Evolutionary conservation across 2,329 filamentous ascomycete genomes (phyloP), one percentile per base, ranked within the genome.

Genomic region (Karstenula rhodostoma): DNA sequence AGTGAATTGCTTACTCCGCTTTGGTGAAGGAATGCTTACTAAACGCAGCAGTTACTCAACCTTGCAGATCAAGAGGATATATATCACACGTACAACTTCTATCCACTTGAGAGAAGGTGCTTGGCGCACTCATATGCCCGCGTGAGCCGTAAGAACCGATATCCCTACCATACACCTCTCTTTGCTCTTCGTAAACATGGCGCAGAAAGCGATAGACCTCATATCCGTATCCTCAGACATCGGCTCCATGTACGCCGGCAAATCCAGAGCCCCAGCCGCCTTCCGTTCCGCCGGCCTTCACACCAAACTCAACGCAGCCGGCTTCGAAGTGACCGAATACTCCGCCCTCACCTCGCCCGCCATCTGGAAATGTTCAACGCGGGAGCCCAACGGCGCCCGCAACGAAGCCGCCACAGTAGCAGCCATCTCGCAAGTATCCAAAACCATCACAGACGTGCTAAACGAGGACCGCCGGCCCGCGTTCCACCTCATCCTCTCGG

Each of bases 191-290:
- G 29, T 6, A 6, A 48, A 10, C 7, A 58, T 52, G 56, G 23
- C 49, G 3, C 12, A 23, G 23, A 44, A 44, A 29, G 12, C 23
- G 32, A 56, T 64, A 42, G 53, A 59, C 23, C 42, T 66, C 13
- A 60, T 61, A 29, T 59, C 62, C 40, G 49, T 67, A 13, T 52
- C 59, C 27, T 61, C 65, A 22, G 61, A 66, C 33, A 58, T 63
- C n/a, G 65, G 61, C 7, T 66, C 65, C 22, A 46, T 67, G 42
- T 66, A 59, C 48, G 52, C 65, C 1, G 63, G 65, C 19, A 67
- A 67, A 57, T 60, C 55, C 12, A 55, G 56, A 56, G 61, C 65
- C 13, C 61, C 61, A 4, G 47, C 55, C 15, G 63, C 65, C 23
- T 64, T 67, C 50, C 35, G 49, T 32, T 22, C 53, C 10, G 56